These are phyloP conservation scores for Chytridiales sp. DNA, from an alignment of 371 early-diverging fungal genomes.

Conservation along the genomic window DNA sequence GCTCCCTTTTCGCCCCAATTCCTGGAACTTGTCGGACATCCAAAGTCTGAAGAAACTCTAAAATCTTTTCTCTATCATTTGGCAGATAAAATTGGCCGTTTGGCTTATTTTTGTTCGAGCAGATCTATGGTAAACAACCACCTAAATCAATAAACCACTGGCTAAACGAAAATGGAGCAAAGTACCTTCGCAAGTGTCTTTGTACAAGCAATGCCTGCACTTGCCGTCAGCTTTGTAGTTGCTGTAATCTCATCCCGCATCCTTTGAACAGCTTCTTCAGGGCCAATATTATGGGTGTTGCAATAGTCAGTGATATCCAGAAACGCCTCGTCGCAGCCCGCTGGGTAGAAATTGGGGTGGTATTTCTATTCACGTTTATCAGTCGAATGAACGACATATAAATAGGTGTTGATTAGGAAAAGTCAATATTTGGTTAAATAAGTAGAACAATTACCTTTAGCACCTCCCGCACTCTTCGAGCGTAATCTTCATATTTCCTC, in stretches of 20 bases:
- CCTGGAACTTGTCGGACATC: slow-evolving; percentile 42
- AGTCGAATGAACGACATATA: neutral
- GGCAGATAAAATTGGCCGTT: slow-evolving; percentile 55
- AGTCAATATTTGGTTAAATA: slow-evolving; percentile 5
- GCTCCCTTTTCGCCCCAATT: slow-evolving; percentile 31
- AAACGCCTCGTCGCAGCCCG: slow-evolving; percentile 67
- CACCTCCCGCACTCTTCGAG: slow-evolving; percentile 50
- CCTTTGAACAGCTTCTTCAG: slow-evolving; percentile 52
- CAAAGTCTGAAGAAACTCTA: slow-evolving; percentile 25
- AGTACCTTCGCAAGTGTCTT: slow-evolving; percentile 55
- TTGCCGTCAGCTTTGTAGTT: slow-evolving; percentile 58
- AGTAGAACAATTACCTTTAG: slow-evolving; percentile 34
- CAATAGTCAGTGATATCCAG: slow-evolving; percentile 62
- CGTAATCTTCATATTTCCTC: slow-evolving; percentile 54
- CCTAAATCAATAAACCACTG: neutral
- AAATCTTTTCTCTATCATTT: slow-evolving; percentile 20
- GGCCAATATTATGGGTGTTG: slow-evolving; percentile 38
- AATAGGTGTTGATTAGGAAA: neutral
- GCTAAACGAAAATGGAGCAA: neutral
- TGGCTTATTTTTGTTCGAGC: slow-evolving; percentile 66
- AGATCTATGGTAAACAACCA: slow-evolving; percentile 16
- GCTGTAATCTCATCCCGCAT: slow-evolving; percentile 58
- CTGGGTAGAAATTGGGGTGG: slow-evolving; percentile 58
- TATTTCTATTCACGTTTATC: slow-evolving; percentile 39
- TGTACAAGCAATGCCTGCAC: slow-evolving; percentile 68